Base-by-base conservation (phyloP, 2,329 filamentous ascomycete species). In the Coleophoma crateriformis region DNA sequence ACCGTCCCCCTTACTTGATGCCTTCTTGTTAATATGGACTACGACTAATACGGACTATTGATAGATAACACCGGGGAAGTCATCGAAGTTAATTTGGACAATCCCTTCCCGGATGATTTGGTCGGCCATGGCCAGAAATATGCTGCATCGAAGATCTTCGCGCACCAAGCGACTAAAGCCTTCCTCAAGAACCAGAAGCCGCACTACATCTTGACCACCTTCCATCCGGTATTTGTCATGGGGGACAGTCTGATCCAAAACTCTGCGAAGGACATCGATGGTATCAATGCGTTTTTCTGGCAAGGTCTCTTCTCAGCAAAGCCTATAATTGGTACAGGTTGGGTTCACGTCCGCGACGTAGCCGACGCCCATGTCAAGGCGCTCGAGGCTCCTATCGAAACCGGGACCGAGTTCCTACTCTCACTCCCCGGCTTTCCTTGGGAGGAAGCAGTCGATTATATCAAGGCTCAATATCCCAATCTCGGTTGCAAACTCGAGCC, bases 101-200 rank as follows among this genome's bases (percentile, higher is more conserved):
- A 19, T 2, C 12, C 11, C 11, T 37, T 37, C 34, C 34, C 34
- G 12, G 34, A 37, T 12, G 34, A n/a, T 37, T 37, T 37, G 11
- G 34, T 37, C 2, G 34, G 34, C 11, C 34, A 37, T n/a, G 34
- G 34, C 11, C n/a, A 12, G 34, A 37, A 37, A 37, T 37, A 37
- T n/a, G 12, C 11, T 3, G 34, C 34, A 2, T 37, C 34, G 34
- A 37, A 37, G n/a, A 37, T 37, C 34, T 37, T 37, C 3, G 34
- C 34, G 4, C 34, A 37, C 34, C 34, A 37, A n/a, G 11, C 34
- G 34, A 12, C 34, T 3, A 12, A 37, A 37, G n/a, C 2, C 11
- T 37, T 37, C n/a, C 12, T 37, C 11, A 37, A 37, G 12, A n/a
- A 3, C 12, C n/a, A 37, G 14, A 66, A 71, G 1, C 63, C 68